Evolutionary conservation across 2,329 filamentous ascomycete genomes (phyloP).

Genomic region (Stachybotrys echinatus): DNA sequence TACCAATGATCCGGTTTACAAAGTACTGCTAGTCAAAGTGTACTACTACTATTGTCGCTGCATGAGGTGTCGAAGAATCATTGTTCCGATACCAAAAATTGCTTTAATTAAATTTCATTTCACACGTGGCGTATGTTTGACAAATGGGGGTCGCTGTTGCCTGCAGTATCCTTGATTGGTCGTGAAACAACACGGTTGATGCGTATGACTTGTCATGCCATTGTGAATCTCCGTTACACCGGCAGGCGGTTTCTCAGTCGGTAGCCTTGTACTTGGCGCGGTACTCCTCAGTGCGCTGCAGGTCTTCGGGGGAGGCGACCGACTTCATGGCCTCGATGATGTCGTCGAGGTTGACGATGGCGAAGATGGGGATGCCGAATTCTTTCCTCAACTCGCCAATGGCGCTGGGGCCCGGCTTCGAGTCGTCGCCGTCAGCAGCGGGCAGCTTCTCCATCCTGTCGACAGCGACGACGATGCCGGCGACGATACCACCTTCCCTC

Average conservation of each 20-base stretch:
- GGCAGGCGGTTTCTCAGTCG: conserved; percentile 40
- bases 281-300: conserved; percentile 69
- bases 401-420: conserved; percentile 67
- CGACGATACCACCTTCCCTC: conserved; percentile 76
- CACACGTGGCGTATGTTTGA: too few relatives aligned
- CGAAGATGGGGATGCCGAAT: conserved; percentile 75
- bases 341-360: conserved; percentile 80
- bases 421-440: conserved; percentile 58
- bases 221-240: too few relatives aligned
- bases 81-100: too few relatives aligned
- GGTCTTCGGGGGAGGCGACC: conserved; percentile 56
- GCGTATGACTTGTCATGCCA: too few relatives aligned
- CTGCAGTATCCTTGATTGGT: too few relatives aligned
- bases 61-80: too few relatives aligned
- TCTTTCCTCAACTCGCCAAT: conserved; percentile 82
- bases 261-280: conserved; percentile 58
- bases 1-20: conserved; percentile 25
- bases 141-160: too few relatives aligned
- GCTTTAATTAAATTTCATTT: too few relatives aligned
- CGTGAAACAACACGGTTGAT: too few relatives aligned
- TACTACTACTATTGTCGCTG: too few relatives aligned
- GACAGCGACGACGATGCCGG: conserved; percentile 82
- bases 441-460: conserved; percentile 83
- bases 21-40: too few relatives aligned
- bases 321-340: conserved; percentile 50